Evolutionary conservation across 2,329 filamentous ascomycete genomes (phyloP).

Genomic region (Sclerotinia borealis): DNA sequence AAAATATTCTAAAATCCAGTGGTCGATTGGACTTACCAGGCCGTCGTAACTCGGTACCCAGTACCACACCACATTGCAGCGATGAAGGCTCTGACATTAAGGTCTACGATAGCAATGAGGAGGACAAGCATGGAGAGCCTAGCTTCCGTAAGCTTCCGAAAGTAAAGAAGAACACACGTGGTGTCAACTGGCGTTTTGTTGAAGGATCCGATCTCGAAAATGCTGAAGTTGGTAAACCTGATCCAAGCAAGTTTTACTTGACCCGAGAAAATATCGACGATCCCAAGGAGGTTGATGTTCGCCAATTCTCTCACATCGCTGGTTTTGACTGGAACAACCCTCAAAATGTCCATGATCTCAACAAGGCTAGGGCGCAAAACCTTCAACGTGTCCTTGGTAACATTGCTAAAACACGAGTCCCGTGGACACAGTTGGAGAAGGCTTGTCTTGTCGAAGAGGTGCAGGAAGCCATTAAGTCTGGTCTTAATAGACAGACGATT

Average conservation of each 20-base stretch:
- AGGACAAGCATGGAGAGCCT: background rate
- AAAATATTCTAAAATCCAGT: background rate
- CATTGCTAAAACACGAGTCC: background rate
- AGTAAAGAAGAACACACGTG: constrained; percentile 6
- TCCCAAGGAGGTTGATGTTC: background rate
- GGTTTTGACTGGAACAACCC: constrained; percentile 3
- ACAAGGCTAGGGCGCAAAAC: background rate
- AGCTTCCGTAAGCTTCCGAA: background rate
- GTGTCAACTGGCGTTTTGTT: background rate
- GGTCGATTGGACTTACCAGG: background rate
- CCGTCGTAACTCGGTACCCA: background rate
- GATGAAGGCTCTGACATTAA: background rate
- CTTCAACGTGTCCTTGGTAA: background rate
- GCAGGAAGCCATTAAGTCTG: background rate
- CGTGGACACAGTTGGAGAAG: constrained; percentile 3
- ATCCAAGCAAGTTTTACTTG: constrained; percentile 6
- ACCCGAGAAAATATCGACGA: background rate
- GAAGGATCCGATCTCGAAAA: background rate
- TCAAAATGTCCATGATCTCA: background rate
- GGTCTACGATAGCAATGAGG: background rate
- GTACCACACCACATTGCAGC: background rate
- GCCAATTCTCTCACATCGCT: background rate
- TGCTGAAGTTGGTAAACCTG: background rate
- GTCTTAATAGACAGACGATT: background rate
- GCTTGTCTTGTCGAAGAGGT: background rate